Evolutionary conservation across 495 filamentous ascomycete genomes (phyloP).

Genomic region (Trichoderma gamsii): DNA sequence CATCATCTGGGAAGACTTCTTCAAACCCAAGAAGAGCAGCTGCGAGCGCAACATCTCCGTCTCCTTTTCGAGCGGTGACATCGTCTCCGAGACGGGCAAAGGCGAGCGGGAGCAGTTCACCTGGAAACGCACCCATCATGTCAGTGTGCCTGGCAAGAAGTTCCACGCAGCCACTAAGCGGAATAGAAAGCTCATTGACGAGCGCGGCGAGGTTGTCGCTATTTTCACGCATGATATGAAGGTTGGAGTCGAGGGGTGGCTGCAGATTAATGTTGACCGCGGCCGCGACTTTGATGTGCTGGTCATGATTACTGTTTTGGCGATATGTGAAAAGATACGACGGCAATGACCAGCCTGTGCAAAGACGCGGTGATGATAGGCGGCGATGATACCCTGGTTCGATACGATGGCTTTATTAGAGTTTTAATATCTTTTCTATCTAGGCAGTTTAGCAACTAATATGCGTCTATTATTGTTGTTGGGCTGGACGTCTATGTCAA

Average conservation of each 20-base stretch:
- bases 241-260: not conserved
- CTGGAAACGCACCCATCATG: not conserved
- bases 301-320: not conserved
- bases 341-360: not conserved
- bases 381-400: not conserved
- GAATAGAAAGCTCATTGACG: constrained; percentile 4
- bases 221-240: not conserved
- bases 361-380: too few species aligned
- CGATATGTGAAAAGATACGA: not conserved
- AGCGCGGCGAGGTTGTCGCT: not conserved
- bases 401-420: too few species aligned
- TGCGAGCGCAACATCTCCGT: not conserved
- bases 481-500: too few species aligned
- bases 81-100: not conserved
- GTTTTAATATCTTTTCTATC: too few species aligned
- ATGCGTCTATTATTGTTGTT: too few species aligned
- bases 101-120: not conserved
- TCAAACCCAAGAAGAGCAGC: not conserved
- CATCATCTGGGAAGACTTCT: constrained; percentile 2
- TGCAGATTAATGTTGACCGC: constrained; percentile 1
- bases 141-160: not conserved
- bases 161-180: not conserved
- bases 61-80: not conserved
- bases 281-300: not conserved
- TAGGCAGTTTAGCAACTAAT: too few species aligned